Base-by-base conservation (phyloP, 176 grass and related monocot genomes). In the Aegilops speltoides region DNA sequence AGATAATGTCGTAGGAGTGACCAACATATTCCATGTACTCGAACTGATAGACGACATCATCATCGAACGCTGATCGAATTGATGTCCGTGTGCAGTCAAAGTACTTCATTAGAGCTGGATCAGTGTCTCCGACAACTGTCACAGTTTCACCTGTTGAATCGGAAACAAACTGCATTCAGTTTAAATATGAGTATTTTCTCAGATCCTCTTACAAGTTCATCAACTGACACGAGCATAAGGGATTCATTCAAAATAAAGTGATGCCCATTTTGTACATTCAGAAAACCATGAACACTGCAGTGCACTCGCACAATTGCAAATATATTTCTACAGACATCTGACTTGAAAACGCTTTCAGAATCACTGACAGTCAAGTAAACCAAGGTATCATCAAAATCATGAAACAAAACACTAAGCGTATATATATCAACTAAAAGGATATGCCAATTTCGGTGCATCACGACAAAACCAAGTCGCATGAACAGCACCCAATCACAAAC, bases 21-120 rank as follows among this genome's bases (percentile, higher is more conserved):
- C 91, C 45, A 79, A 99, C 97, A 90, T 99, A 99, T 99, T 99
- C 97, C 94, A 99, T 99, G 66, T 93, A 94, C 83, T 99, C 97
- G 22, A 96, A 99, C 67, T 99, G 97, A 88, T 93, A 99, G 41
- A 99, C 94, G 45, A 99, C 97, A 76, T 99, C 93, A 31, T 92
- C 88, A 56, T 98, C 97, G 88, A 98, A 98, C 13, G 94, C 83
- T 80, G 97, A 93, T 36, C 97, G 94, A 68, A 88, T 68, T 26
- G 90, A 84, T 45, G 97, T 91, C 64, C 97, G 83, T 12, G 97
- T 99, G 85, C 94, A 99, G 62, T 99, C 97, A 81, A 99, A 99
- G 43, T 94, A 99, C 69, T 99, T 99, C 84, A 94, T 91, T 80
- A 99, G 68, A 56, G 89, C 64, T 79, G 97, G 94, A 86, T 99